Percentiles rank a stretch among this genome's conserved stretches.
These are phyloP conservation scores for Aspergillus panamensis DNA, from an alignment of 495 filamentous ascomycete genomes.

Conservation along the genomic window DNA sequence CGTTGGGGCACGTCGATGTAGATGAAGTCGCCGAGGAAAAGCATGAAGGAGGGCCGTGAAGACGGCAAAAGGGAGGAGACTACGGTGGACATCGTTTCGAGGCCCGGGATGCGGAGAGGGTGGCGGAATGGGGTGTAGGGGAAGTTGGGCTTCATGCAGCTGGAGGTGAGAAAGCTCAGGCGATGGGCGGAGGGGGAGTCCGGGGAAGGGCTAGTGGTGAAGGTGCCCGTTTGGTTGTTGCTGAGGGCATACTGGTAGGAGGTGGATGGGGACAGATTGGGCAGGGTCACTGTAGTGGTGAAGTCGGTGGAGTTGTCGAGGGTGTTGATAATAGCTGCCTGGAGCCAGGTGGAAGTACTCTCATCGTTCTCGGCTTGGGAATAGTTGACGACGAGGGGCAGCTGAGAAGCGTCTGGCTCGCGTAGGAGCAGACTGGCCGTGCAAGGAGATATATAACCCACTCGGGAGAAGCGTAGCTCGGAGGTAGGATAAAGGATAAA, in stretches of 20 bases:
- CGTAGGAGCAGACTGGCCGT: conserved; percentile 79
- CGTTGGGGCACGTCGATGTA: conserved; percentile 88
- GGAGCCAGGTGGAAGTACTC: conserved; percentile 54
- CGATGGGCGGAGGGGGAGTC: conserved; percentile 58
- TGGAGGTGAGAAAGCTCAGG: conserved; percentile 86
- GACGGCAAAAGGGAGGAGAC: conserved; percentile 54
- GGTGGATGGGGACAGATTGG: conserved; percentile 54
- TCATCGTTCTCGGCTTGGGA: conserved; percentile 31
- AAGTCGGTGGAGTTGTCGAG: conserved; percentile 78
- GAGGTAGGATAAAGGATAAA: conserved; percentile 60
- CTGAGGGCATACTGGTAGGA: conserved; percentile 79
- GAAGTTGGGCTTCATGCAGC: conserved; percentile 85
- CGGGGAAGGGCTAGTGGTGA: conserved; percentile 64
- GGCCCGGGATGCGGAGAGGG: conserved; percentile 74
- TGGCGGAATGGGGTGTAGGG: conserved; percentile 82
- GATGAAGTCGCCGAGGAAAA: conserved; percentile 98
- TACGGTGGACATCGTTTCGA: conserved; percentile 57
- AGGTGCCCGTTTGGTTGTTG: conserved; percentile 75
- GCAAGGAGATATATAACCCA: conserved; percentile 80
- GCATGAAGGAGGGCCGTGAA: conserved; percentile 69
- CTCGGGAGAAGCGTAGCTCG: conserved; percentile 77
- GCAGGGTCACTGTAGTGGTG: conserved; percentile 61
- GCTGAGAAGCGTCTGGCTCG: conserved; percentile 69
- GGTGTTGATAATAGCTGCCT: conserved; percentile 57
- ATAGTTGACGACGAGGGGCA: conserved; percentile 71